Evolutionary conservation across 2,329 filamentous ascomycete species (phyloP).

Genomic region (Aureobasidium lini): DNA sequence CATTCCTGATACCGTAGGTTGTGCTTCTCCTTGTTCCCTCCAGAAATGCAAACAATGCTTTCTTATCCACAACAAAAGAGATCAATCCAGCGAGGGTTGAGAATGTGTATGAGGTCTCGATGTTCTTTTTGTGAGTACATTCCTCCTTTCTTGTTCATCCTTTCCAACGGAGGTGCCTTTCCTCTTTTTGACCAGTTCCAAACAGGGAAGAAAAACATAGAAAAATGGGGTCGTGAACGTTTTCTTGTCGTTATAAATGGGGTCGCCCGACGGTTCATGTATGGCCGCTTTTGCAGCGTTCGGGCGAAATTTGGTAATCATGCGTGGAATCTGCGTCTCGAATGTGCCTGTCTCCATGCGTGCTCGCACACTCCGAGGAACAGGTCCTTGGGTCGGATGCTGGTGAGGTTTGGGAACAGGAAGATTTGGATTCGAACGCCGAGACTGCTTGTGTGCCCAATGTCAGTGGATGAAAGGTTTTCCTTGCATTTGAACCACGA

Average conservation of each 20-base stretch:
- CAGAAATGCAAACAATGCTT: constrained; percentile 2
- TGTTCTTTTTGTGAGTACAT: background rate
- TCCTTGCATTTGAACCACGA: background rate
- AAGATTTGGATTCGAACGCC: background rate
- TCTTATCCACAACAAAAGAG: background rate
- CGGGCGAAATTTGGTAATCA: background rate
- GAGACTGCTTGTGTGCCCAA: constrained; percentile 2
- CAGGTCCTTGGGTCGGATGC: background rate
- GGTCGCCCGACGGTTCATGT: background rate
- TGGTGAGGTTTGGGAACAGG: background rate
- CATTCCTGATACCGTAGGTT: no score
- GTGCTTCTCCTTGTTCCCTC: background rate
- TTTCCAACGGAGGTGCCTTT: background rate
- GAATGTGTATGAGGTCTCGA: background rate
- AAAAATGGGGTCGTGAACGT: background rate
- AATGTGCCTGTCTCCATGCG: background rate
- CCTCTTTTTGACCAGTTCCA: background rate
- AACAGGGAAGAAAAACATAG: background rate
- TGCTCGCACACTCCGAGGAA: background rate
- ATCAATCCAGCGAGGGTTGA: background rate
- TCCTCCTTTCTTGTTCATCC: background rate
- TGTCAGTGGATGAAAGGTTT: background rate
- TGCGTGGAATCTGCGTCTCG: background rate
- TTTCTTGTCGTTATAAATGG: background rate
- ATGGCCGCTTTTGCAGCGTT: background rate